Evolutionary conservation across 345 rosid genomes (phyloP).

Genomic region (Crucihimalaya himalaica): DNA sequence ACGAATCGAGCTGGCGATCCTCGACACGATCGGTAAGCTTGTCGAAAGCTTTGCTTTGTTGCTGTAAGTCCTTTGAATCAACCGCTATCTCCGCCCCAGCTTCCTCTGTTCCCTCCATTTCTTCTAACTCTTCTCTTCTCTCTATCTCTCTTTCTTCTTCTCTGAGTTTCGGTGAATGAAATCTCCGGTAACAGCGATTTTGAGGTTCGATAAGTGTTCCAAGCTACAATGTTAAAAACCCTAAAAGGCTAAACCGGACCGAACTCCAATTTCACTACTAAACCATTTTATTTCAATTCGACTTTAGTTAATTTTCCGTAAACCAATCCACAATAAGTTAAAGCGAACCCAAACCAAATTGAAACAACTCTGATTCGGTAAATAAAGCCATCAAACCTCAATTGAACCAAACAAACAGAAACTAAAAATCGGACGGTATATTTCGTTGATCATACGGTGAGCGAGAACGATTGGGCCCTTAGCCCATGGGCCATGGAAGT

Average conservation of each 20-base stretch:
- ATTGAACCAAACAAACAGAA: neutral
- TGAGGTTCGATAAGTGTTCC: conserved; percentile 20
- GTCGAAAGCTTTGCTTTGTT: conserved; percentile 96
- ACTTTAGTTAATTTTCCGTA: neutral
- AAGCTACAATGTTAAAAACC: conserved; percentile 29
- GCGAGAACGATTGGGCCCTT: neutral
- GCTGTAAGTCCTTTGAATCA: conserved; percentile 93
- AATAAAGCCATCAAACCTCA: neutral
- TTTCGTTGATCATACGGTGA: neutral
- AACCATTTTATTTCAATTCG: conserved; percentile 3
- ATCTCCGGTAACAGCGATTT: conserved; percentile 20
- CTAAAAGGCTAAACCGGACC: conserved; percentile 28
- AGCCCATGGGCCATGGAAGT: conserved; percentile 29
- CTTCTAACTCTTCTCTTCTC: conserved; percentile 10
- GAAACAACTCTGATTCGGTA: neutral
- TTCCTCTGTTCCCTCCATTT: conserved; percentile 79
- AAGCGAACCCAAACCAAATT: neutral
- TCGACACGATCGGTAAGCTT: conserved; percentile 98
- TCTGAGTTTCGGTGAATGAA: conserved; percentile 16
- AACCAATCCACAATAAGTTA: too few relatives aligned
- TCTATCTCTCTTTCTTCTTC: neutral
- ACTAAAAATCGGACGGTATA: conserved; percentile 14
- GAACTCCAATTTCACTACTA: conserved; percentile 2
- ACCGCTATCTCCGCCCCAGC: conserved; percentile 57
- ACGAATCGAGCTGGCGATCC: conserved; percentile 97